These are phyloP conservation scores for Linum usitatissimum DNA, from an alignment of 345 rosid species.

Conservation along the genomic window DNA sequence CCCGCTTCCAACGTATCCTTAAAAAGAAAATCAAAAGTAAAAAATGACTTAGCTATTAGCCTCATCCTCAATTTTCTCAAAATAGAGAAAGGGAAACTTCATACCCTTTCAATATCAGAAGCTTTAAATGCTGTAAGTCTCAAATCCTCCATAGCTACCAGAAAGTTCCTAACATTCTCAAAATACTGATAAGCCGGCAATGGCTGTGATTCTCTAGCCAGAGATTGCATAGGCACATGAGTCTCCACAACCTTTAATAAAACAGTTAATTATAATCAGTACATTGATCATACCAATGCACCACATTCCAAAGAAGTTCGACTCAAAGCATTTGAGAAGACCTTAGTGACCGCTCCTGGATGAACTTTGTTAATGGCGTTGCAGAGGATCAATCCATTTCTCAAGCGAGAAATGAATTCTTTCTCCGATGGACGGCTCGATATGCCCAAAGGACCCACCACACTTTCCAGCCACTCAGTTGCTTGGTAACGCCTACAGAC, in stretches of 20 bases:
- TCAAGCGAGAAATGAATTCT: constrained; percentile 78
- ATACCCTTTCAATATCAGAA: constrained; percentile 90
- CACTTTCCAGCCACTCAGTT: constrained; percentile 54
- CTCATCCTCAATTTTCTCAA: background rate
- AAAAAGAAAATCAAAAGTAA: constrained; percentile 12
- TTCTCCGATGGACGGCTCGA: constrained; percentile 59
- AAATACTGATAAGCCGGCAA: constrained; percentile 78
- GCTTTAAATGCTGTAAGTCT: constrained; percentile 87
- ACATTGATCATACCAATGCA: too few relatives aligned
- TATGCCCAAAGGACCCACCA: constrained; percentile 61
- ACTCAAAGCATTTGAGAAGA: constrained; percentile 2
- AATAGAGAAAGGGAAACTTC: background rate
- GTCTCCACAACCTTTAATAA: constrained; percentile 65
- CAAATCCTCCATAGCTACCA: constrained; percentile 65
- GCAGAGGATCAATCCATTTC: constrained; percentile 74
- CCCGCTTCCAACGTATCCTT: constrained; percentile 79
- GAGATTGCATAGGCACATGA: constrained; percentile 32
- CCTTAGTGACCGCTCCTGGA: constrained; percentile 83
- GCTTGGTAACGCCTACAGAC: constrained; percentile 72
- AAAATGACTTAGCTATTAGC: constrained; percentile 7
- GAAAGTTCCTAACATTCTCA: constrained; percentile 82
- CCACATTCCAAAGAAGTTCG: too few relatives aligned
- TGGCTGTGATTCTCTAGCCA: constrained; percentile 52
- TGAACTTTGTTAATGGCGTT: constrained; percentile 75
- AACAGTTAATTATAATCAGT: too few relatives aligned